Evolutionary conservation across 768 basidiomycete genomes (phyloP).

Genomic region (Tubosaeta sp.): DNA sequence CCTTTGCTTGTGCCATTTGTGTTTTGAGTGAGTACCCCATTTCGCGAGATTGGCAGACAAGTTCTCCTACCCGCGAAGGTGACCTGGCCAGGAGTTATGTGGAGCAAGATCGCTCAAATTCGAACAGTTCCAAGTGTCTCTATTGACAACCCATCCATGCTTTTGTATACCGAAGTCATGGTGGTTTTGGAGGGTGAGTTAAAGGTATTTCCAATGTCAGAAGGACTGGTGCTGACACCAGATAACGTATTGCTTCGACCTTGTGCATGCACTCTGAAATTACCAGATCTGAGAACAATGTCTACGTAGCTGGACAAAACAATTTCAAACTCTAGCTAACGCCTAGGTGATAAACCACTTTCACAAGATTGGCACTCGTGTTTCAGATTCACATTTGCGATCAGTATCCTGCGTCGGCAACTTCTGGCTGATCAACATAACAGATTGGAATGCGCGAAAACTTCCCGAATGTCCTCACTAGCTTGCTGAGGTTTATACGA

Average conservation of each 20-base stretch:
- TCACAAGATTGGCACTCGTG: too few species aligned
- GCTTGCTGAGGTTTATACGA: too few species aligned
- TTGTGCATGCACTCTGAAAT: not conserved
- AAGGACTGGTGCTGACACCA: not conserved
- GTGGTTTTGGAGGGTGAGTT: not conserved
- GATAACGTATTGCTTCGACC: not conserved
- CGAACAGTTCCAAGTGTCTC: not conserved
- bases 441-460: too few species aligned
- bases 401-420: too few species aligned
- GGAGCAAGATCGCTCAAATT: not conserved
- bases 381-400: too few species aligned
- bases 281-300: too few species aligned
- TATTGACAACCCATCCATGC: not conserved
- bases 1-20: not conserved
- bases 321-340: too few species aligned
- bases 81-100: not conserved
- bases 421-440: too few species aligned
- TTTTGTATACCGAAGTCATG: not conserved
- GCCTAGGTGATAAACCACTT: too few species aligned
- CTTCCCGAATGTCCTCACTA: too few species aligned
- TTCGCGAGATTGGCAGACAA: not conserved
- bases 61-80: not conserved
- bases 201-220: not conserved
- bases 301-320: too few species aligned
- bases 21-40: not conserved